These are phyloP conservation scores for Exsudoporus floridanus DNA, from an alignment of 1,284 basidiomycete genomes.

Conservation along the genomic window DNA sequence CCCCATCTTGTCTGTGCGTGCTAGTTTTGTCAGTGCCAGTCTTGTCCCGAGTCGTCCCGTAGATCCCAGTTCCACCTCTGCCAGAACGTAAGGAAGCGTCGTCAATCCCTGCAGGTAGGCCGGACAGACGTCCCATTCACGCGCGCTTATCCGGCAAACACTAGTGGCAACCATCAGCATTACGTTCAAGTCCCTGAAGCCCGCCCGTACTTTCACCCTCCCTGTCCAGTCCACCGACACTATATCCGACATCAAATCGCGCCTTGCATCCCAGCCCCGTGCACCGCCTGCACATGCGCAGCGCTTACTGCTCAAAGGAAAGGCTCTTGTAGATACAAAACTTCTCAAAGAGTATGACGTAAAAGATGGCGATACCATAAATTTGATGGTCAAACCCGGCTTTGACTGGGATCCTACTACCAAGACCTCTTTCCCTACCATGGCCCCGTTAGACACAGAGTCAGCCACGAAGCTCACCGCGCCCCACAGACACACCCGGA, in stretches of 20 bases:
- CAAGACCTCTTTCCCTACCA: slow-evolving; percentile 28
- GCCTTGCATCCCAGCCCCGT: slow-evolving; percentile 59
- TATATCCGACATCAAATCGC: slow-evolving; percentile 74
- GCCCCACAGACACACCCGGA: slow-evolving; percentile 52
- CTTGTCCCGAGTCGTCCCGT: slow-evolving; percentile 8
- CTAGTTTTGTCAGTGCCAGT: not conserved
- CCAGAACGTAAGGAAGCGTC: slow-evolving; percentile 47
- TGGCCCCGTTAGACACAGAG: slow-evolving; percentile 13
- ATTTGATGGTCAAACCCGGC: slow-evolving; percentile 80
- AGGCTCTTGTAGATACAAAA: slow-evolving; percentile 83
- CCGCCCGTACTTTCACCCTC: slow-evolving; percentile 72
- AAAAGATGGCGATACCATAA: slow-evolving; percentile 76
- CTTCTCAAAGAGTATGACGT: slow-evolving; percentile 86
- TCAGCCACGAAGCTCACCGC: slow-evolving; percentile 30
- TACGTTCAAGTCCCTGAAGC: slow-evolving; percentile 88
- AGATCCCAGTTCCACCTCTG: slow-evolving; percentile 60
- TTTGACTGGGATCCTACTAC: slow-evolving; percentile 63
- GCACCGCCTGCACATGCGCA: slow-evolving; percentile 75
- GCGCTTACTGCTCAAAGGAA: slow-evolving; percentile 87
- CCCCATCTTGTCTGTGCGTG: slow-evolving; percentile 67
- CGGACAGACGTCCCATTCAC: not conserved
- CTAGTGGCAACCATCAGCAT: slow-evolving; percentile 57
- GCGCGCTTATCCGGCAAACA: slow-evolving; percentile 13
- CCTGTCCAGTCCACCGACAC: slow-evolving; percentile 74
- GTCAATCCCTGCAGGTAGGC: slow-evolving; percentile 40